Base-by-base conservation (phyloP, 139 green algal genomes). In the Chlamydomonas eustigma region DNA sequence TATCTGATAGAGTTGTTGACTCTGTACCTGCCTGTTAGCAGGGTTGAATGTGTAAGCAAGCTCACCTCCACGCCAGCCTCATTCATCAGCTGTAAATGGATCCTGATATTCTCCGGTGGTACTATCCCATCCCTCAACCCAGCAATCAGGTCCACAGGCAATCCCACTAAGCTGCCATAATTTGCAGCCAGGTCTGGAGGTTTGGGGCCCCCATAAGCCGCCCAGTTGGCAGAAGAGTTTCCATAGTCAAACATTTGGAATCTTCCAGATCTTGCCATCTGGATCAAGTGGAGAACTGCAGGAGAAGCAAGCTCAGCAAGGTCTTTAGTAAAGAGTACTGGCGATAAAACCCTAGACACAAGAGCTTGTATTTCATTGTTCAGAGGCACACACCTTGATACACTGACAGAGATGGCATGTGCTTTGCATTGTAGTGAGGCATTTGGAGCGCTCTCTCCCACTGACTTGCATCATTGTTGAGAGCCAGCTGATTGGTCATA, bases 241-340 rank as follows among this genome's bases (percentile, higher is more conserved):
- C 91, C 91, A 69, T 96, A 94, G 81, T 98, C 93, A 73, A 89
- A 98, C 77, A 98, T 73, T 33, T 80, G 77, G 79, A 97, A 98
- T 3, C 72, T 37, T 1, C 76, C 67, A 31, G 75, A 78, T 0
- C 39, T 37, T 31, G 80, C 77, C 74, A 88, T 79, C 88, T 94
- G 90, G 69, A 80, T 64, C 6, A 88, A 78, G 79, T 93, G 88
- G 32, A 89, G 51, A 37, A 38, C 25, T 50, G 37, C 44, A 3
- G 22, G 8, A 70, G 58, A 8, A 37, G 44, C 44, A 58, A 18
- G 44, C 12, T 12, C 44, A 58, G 44, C 44, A 58, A 58, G 12
- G n/a, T n/a, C n/a, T 28, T 58, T 12, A 58, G 44, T 18, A 58
- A 58, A 18, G 18, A 18, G 12, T 58, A 18, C 44, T 12, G 12